Evolutionary conservation across 2,329 filamentous ascomycete species (phyloP).

Genomic region (Tolypocladium ovalisporum): DNA sequence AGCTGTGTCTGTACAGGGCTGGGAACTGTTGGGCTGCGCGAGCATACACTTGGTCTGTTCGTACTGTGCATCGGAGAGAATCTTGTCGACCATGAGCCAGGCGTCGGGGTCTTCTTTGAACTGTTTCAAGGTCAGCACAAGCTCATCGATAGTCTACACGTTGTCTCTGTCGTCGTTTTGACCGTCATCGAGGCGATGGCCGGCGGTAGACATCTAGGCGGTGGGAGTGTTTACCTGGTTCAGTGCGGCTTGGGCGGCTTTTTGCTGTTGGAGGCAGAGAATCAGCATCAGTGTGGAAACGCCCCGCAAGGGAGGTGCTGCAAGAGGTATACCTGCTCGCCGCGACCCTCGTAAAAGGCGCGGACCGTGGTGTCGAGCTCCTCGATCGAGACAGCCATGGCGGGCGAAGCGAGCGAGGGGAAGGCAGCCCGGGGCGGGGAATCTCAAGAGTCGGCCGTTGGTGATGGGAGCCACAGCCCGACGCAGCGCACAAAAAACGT

Average conservation of each 20-base stretch:
- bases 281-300: conserved; percentile 23
- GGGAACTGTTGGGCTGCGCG: conserved; percentile 4
- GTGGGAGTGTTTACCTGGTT: conserved; percentile 61
- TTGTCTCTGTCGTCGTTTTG: not conserved
- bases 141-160: not conserved
- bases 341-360: conserved; percentile 94
- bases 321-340: conserved; percentile 64
- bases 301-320: not conserved
- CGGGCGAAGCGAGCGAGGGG: conserved; percentile 23
- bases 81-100: conserved; percentile 95
- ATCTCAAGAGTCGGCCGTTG: conserved; percentile 8
- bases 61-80: conserved; percentile 85
- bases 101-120: conserved; percentile 99
- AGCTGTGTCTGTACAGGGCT: conserved; percentile 1
- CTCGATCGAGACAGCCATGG: conserved; percentile 65
- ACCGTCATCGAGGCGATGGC: not conserved
- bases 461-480: conserved; percentile 10
- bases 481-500: conserved; percentile 14
- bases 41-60: conserved; percentile 88
- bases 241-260: conserved; percentile 82
- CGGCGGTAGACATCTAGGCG: not conserved
- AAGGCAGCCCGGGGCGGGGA: conserved; percentile 17
- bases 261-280: conserved; percentile 57
- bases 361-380: conserved; percentile 96
- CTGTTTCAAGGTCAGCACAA: conserved; percentile 32